phyloP scores from a whole-genome alignment of 75 land plant genomes.

The Chamaecyparis obtusa region DNA sequence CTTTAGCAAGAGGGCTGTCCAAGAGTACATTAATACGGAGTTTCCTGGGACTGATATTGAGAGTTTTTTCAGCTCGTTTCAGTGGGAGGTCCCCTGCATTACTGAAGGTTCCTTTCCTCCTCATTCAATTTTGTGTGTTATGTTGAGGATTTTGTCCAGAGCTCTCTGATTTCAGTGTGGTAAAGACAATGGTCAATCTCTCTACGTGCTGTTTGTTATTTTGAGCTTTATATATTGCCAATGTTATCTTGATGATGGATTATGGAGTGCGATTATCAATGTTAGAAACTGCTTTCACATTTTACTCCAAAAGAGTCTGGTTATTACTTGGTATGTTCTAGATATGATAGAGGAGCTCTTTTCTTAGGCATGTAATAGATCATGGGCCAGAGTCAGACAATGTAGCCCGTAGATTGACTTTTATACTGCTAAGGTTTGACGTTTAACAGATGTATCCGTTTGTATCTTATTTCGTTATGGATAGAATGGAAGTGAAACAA shows the following conservation, averaged over 20 bases:
- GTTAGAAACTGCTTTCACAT: no score
- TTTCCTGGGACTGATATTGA: slow-evolving; percentile 50
- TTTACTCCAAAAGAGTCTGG: no score
- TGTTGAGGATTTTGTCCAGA: neutral
- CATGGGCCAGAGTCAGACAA: neutral
- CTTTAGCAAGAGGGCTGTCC: slow-evolving; percentile 43
- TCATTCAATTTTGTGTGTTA: neutral
- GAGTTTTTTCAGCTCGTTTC: slow-evolving; percentile 59
- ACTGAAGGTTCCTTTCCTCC: neutral
- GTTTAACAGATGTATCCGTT: neutral
- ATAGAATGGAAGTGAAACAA: neutral
- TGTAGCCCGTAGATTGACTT: neutral
- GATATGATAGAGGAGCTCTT: neutral
- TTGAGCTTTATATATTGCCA: no score
- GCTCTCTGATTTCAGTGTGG: no score
- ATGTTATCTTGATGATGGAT: no score
- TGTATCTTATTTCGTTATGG: neutral
- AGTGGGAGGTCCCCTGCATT: slow-evolving; percentile 53
- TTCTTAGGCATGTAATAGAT: neutral
- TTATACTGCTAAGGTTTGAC: neutral
- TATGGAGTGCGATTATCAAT: no score
- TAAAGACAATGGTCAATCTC: no score
- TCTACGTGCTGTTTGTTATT: no score
- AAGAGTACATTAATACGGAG: slow-evolving; percentile 29
- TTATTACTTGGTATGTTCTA: no score